Conservation (phyloP, 129 eudicot species). For the Escallonia herrerae region DNA sequence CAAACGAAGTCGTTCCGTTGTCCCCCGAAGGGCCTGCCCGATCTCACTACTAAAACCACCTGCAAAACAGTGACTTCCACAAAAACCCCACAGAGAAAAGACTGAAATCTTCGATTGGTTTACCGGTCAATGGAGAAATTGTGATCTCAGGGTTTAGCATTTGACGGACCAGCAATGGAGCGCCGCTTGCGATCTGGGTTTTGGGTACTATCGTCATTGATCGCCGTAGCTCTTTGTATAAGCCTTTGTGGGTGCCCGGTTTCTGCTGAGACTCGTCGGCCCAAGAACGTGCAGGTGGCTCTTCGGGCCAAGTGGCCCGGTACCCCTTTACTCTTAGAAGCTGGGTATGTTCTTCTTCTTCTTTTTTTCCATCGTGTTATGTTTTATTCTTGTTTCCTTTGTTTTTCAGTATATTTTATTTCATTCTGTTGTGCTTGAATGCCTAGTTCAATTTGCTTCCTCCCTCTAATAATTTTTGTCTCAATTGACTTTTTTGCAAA, state of each 20-base stretch:
- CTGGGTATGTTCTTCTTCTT: conserved; percentile 65
- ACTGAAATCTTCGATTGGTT: conserved; percentile 17
- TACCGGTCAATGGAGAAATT: conserved; percentile 15
- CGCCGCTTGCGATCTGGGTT: conserved; percentile 58
- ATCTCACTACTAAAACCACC: not conserved
- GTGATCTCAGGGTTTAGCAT: conserved; percentile 30
- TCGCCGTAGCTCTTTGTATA: conserved; percentile 29
- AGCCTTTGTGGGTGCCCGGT: conserved; percentile 36
- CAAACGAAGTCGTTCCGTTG: not conserved
- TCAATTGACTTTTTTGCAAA: not conserved
- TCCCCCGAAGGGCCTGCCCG: not conserved
- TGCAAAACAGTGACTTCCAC: not conserved
- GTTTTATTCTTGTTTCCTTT: not conserved
- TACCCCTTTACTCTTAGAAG: conserved; percentile 81
- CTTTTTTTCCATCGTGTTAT: not conserved
- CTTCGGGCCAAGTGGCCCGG: conserved; percentile 94
- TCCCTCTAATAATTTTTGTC: not conserved
- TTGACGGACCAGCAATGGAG: conserved; percentile 34
- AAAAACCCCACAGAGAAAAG: conserved; percentile 1
- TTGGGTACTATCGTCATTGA: conserved; percentile 10
- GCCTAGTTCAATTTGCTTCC: too few relatives aligned
- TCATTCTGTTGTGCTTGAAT: too few relatives aligned
- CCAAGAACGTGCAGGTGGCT: conserved; percentile 94
- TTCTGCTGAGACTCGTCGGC: conserved; percentile 50
- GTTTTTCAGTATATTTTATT: too few relatives aligned